Evolutionary conservation across 192 early-diverging fungal genomes (phyloP).

Genomic region (Powellomyces hirtus): DNA sequence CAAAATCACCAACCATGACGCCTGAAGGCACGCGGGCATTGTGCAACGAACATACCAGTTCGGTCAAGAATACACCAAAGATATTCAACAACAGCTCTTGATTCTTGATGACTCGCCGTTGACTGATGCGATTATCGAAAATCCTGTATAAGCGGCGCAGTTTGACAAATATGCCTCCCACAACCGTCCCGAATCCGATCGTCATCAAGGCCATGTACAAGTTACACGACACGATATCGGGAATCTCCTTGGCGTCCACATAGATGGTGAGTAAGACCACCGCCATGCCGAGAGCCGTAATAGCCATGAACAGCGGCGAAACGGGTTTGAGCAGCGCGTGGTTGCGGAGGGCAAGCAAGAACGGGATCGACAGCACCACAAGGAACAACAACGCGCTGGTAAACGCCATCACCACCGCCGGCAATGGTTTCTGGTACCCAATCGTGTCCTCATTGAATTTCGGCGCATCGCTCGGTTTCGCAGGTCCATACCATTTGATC

Average conservation of each 20-base stretch:
- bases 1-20: background rate
- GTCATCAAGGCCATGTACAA: slow-evolving; percentile 16
- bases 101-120: background rate
- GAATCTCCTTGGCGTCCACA: slow-evolving; percentile 13
- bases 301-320: slow-evolving; percentile 23
- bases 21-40: background rate
- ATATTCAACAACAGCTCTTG: background rate
- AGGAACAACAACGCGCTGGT: background rate
- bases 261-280: slow-evolving; percentile 3
- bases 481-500: too few relatives aligned
- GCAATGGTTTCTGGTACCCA: slow-evolving; percentile 1
- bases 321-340: slow-evolving; percentile 15
- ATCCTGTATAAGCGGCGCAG: slow-evolving; percentile 19
- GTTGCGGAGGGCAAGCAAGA: background rate
- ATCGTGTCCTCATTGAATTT: background rate
- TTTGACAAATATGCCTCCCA: slow-evolving; percentile 17
- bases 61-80: background rate
- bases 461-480: slow-evolving; percentile 7
- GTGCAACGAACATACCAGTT: background rate
- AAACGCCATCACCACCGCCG: slow-evolving; percentile 8
- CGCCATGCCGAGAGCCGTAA: slow-evolving; percentile 12
- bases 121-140: slow-evolving; percentile 18
- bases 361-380: background rate
- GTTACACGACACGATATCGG: slow-evolving; percentile 16
- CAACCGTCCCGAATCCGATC: slow-evolving; percentile 20